Conservation (phyloP, 495 filamentous ascomycete species). For the Aspergillus carlsbadensis region DNA sequence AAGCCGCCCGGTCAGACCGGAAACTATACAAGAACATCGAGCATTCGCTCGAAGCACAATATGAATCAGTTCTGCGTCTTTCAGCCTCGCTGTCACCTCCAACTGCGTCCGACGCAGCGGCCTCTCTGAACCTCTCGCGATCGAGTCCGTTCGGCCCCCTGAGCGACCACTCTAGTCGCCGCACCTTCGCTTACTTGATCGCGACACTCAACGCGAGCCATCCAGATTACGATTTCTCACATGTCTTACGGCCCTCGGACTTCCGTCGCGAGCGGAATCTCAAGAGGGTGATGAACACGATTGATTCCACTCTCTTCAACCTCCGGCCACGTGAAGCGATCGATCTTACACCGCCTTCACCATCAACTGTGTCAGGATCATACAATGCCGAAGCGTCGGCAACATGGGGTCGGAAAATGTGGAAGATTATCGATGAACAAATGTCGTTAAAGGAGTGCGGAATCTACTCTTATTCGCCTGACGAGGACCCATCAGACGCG, state of each 20-base stretch:
- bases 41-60: slow-evolving; percentile 79
- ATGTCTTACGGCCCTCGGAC: slow-evolving; percentile 81
- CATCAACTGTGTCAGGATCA: slow-evolving; percentile 43
- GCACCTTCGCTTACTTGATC: slow-evolving; percentile 93
- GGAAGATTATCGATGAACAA: slow-evolving; percentile 86
- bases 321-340: slow-evolving; percentile 64
- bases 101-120: slow-evolving; percentile 51
- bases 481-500: slow-evolving; percentile 82
- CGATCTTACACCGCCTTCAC: slow-evolving; percentile 45
- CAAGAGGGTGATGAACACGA: slow-evolving; percentile 72
- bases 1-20: slow-evolving; percentile 90
- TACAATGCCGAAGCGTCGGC: slow-evolving; percentile 37
- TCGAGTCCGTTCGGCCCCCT: slow-evolving; percentile 89
- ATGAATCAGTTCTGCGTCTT: slow-evolving; percentile 80
- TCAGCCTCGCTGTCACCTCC: slow-evolving; percentile 80
- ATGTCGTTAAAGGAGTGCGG: slow-evolving; percentile 85
- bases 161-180: slow-evolving; percentile 79
- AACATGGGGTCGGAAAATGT: slow-evolving; percentile 82
- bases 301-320: slow-evolving; percentile 83
- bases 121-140: slow-evolving; percentile 70
- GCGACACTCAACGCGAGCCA: slow-evolving; percentile 97
- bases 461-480: slow-evolving; percentile 80
- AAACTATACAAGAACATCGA: slow-evolving; percentile 96
- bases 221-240: slow-evolving; percentile 96
- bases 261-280: slow-evolving; percentile 79